phyloP scores from a whole-genome alignment of 805 yeast species.

The Ogataea siamensis region DNA sequence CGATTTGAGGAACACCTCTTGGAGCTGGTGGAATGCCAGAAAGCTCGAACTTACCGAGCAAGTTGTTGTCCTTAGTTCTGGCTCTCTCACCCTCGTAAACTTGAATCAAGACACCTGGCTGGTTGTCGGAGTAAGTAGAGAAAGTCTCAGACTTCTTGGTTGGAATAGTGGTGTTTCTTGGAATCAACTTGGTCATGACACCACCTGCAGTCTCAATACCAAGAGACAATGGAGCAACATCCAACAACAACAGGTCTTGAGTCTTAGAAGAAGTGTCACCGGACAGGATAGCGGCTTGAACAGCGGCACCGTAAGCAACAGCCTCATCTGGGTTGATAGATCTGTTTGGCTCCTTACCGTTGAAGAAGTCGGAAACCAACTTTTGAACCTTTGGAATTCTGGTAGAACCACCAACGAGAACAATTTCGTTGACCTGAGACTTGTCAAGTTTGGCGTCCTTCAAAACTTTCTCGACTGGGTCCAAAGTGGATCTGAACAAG shows the following conservation, averaged over 20 bases:
- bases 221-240: conserved; percentile 15
- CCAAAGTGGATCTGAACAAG: conserved; percentile 88
- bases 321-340: conserved; percentile 99
- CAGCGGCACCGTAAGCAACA: conserved; percentile 99
- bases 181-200: conserved; percentile 15
- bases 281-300: conserved; percentile 83
- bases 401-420: conserved; percentile 96
- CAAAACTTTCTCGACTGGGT: conserved; percentile 92
- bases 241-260: conserved; percentile 12
- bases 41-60: conserved; percentile 16
- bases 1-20: conserved; percentile 16
- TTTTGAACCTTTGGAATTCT: conserved; percentile 97
- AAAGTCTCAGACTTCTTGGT: conserved; percentile 14
- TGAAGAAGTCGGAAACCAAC: conserved; percentile 92
- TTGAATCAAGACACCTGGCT: conserved; percentile 14
- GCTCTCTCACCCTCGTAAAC: conserved; percentile 15
- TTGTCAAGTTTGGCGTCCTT: conserved; percentile 52
- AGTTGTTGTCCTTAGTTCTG: conserved; percentile 16
- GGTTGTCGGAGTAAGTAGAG: conserved; percentile 15
- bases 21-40: conserved; percentile 16
- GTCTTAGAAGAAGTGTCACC: conserved; percentile 16
- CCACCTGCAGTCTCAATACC: conserved; percentile 17
- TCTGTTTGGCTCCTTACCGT: conserved; percentile 96
- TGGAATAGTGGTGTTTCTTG: conserved; percentile 15
- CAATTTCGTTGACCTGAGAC: conserved; percentile 87